Evolutionary conservation across 2,329 filamentous ascomycete genomes (phyloP), one percentile per base, ranked within the genome.

Genomic region (Penicillium griseofulvum): DNA sequence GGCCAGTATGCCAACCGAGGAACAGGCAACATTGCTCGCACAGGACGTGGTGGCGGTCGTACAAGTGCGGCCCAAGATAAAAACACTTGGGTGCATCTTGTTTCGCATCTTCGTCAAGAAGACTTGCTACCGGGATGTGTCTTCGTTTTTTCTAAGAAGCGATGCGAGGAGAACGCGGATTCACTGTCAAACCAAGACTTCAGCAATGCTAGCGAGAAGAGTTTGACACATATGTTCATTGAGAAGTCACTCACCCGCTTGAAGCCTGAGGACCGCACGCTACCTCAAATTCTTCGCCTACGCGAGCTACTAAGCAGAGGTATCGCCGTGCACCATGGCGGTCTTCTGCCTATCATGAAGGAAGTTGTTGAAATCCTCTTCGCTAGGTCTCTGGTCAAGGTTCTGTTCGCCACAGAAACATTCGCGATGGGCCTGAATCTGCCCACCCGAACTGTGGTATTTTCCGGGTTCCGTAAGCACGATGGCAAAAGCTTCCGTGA

Each of bases 361-460:
- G 94, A 99, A 72, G 85, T 97, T 24, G 94, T 99, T 1, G 94
- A 99, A 73, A 96, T 99, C 50, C 76, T 99, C 16, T 99, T 99
- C 66, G 93, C 94, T 0, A 91, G 90, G 73, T 95, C 92, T 0
- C 78, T 99, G 52, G 94, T 99, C 55, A 99, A 99, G 74, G 89
- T 99, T 3, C 82, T 99, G 2, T 99, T 99, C 68, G 94, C 94
- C 0, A 99, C 94, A 0, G 94, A 99, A 72, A 99, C 94, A 0
- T 99, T 99, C 73, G 94, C 94, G 34, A 99, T 99, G 92, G 94
- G 94, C 28, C 81, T 99, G 31, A 99, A 99, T 69, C 77, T 99
- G 54, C 94, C 94, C 0, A 99, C 94, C 1, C 84, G 94, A 62
- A 99, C 94, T 0, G 94, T 99, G 0, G 93, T 97, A 2, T 99